Percentiles rank a stretch among this genome's conserved stretches.
Conservation (phyloP, 306 rosid species). For the Rubus idaeus region DNA sequence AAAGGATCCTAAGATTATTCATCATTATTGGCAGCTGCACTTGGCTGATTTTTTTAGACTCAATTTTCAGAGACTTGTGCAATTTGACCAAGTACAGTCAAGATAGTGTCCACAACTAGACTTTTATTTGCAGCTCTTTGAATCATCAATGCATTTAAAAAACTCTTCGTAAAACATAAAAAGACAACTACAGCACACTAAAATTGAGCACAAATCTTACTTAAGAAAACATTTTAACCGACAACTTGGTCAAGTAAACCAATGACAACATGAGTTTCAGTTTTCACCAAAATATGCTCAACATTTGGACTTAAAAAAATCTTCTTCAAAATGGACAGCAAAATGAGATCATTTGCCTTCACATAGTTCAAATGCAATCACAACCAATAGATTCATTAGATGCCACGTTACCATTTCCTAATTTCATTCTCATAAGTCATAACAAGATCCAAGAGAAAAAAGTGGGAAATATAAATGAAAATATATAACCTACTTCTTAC, state of each 20-base stretch:
- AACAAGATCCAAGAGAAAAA: not conserved
- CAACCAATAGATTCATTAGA: constrained; percentile 1
- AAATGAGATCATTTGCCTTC: not conserved
- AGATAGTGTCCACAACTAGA: not conserved
- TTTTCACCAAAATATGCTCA: too few species aligned
- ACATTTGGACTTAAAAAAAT: not conserved
- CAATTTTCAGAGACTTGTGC: not conserved
- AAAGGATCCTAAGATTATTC: not conserved
- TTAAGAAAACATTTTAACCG: too few species aligned
- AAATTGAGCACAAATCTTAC: too few species aligned
- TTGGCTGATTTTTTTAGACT: not conserved
- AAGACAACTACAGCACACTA: too few species aligned
- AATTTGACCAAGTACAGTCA: not conserved
- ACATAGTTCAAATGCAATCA: not conserved
- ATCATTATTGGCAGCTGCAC: not conserved
- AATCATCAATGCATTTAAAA: too few species aligned
- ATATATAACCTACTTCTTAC: constrained; percentile 43
- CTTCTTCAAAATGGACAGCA: not conserved
- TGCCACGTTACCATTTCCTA: not conserved
- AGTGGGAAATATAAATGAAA: not conserved
- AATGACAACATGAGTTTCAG: too few species aligned
- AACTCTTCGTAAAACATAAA: too few species aligned
- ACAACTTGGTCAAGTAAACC: not conserved
- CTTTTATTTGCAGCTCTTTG: not conserved
- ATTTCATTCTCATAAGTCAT: not conserved